Percentiles rank a stretch among this genome's conserved stretches.
phyloP scores from a whole-genome alignment of 2,329 filamentous ascomycete species.

The Xylariaceae sp. region DNA sequence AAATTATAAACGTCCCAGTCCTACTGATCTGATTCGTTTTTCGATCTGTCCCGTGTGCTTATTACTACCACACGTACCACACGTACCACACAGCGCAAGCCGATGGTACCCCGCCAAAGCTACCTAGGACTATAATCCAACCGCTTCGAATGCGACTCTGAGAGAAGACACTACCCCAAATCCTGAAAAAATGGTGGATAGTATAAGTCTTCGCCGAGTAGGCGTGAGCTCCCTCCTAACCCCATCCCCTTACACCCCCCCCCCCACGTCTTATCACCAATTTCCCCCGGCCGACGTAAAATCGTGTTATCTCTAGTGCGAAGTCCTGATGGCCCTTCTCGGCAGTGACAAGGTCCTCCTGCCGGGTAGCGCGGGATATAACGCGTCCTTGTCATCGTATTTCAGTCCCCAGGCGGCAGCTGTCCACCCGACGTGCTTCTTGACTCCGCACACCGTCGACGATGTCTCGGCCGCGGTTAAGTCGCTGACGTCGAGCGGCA shows the following conservation, averaged over 20 bases:
- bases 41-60: too few species aligned
- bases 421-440: constrained; percentile 33
- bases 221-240: constrained; percentile 9
- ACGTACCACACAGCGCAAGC: not conserved
- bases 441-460: constrained; percentile 31
- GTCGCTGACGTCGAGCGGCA: constrained; percentile 24
- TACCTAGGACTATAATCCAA: not conserved
- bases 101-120: not conserved
- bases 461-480: constrained; percentile 42
- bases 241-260: not conserved
- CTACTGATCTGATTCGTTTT: too few species aligned
- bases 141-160: not conserved
- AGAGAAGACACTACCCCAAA: not conserved
- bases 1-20: too few species aligned
- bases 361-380: constrained; percentile 26
- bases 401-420: constrained; percentile 26
- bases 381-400: constrained; percentile 30
- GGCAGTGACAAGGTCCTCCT: constrained; percentile 28
- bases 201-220: constrained; percentile 6
- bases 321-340: constrained; percentile 24
- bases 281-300: not conserved
- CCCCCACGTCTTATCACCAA: not conserved
- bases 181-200: constrained; percentile 4
- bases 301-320: constrained; percentile 14
- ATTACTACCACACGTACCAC: too few species aligned